Conservation (phyloP, 164 flowering plant species). For the Chloranthus sessilifolius region DNA sequence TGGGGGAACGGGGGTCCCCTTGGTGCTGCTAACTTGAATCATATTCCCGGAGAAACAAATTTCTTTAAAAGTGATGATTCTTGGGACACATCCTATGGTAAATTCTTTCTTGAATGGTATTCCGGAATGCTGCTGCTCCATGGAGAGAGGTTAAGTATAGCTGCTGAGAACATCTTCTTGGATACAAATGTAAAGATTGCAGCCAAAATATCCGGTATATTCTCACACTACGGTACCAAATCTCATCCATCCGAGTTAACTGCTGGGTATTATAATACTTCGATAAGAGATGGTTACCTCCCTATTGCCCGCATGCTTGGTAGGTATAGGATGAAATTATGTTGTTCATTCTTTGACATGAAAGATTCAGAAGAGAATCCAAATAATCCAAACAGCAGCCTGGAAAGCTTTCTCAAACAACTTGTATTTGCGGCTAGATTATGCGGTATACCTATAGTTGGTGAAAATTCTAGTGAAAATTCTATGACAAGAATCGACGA, state of each 20-base stretch:
- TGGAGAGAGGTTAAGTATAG: constrained; percentile 54
- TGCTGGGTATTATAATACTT: constrained; percentile 65
- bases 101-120: constrained; percentile 73
- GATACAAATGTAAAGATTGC: constrained; percentile 36
- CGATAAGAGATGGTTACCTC: constrained; percentile 50
- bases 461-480: constrained; percentile 59
- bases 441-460: constrained; percentile 40
- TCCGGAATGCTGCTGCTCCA: constrained; percentile 56
- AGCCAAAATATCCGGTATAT: constrained; percentile 54
- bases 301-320: constrained; percentile 59
- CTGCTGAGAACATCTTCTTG: constrained; percentile 44
- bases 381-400: constrained; percentile 33
- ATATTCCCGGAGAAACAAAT: constrained; percentile 35
- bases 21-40: constrained; percentile 36
- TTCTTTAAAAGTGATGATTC: constrained; percentile 47
- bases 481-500: constrained; percentile 32
- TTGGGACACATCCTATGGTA: constrained; percentile 56
- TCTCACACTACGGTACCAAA: constrained; percentile 49
- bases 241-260: constrained; percentile 66
- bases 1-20: constrained; percentile 59
- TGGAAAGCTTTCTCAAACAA: constrained; percentile 54
- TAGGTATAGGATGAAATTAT: constrained; percentile 44
- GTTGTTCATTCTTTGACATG: constrained; percentile 53
- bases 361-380: constrained; percentile 40
- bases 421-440: constrained; percentile 37